These are phyloP conservation scores for Tylopilus subfusipes DNA, from an alignment of 768 basidiomycete species.

Conservation along the genomic window DNA sequence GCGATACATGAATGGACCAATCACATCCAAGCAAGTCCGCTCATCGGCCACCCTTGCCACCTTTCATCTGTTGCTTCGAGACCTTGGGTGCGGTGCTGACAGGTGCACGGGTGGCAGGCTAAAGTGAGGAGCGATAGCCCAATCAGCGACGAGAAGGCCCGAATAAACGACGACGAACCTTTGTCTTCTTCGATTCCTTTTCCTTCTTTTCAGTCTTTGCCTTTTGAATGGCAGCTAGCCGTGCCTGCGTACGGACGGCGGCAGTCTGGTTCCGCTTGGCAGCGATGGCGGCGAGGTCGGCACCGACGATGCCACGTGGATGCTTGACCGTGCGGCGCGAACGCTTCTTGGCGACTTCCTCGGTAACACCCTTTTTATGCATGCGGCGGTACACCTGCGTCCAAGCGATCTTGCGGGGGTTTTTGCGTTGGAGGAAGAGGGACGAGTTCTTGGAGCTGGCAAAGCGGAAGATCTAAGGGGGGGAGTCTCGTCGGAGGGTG, in stretches of 20 bases:
- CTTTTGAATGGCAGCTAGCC: conserved; percentile 84
- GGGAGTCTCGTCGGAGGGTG: neutral
- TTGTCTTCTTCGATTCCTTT: conserved; percentile 88
- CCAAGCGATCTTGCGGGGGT: conserved; percentile 99
- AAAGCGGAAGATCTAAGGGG: conserved; percentile 87
- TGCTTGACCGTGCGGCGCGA: conserved; percentile 95
- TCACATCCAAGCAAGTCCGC: conserved; percentile 4
- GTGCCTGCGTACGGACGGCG: conserved; percentile 74
- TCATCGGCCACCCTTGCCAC: conserved; percentile 76
- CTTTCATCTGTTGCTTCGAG: conserved; percentile 96
- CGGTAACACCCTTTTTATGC: conserved; percentile 99
- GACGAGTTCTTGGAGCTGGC: conserved; percentile 89
- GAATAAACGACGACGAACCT: conserved; percentile 40
- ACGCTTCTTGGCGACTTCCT: conserved; percentile 99
- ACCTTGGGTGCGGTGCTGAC: conserved; percentile 72
- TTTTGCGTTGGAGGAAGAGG: conserved; percentile 98
- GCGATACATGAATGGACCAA: conserved; percentile 23
- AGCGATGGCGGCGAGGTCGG: conserved; percentile 85
- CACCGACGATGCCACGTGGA: conserved; percentile 97
- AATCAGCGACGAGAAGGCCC: conserved; percentile 1
- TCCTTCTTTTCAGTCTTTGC: conserved; percentile 97
- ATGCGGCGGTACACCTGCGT: conserved; percentile 90
- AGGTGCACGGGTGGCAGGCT: conserved; percentile 53
- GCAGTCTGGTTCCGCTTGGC: conserved; percentile 92
- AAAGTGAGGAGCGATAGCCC: neutral